Percentiles rank a stretch among this genome's conserved stretches.
Evolutionary conservation across 352 stramenopile species (phyloP).

Genomic region (Pythium aquatile): DNA sequence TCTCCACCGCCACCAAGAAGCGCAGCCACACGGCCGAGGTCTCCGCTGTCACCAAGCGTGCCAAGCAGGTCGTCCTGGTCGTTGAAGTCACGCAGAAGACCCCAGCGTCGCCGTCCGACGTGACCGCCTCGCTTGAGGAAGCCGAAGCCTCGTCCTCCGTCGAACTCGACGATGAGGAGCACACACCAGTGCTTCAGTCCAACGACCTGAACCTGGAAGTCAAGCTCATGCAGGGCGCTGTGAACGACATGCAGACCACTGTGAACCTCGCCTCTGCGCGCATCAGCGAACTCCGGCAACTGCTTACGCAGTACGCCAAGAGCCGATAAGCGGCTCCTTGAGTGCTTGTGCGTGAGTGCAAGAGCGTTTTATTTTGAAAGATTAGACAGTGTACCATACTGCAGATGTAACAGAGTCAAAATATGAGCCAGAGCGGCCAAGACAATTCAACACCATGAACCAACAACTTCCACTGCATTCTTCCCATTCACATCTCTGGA

Average conservation of each 20-base stretch:
- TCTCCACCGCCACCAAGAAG: constrained; percentile 17
- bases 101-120: constrained; percentile 17
- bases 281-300: constrained; percentile 23
- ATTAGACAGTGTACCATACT: constrained; percentile 1
- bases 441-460: neutral
- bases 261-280: constrained; percentile 16
- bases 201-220: constrained; percentile 27
- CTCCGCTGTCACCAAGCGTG: constrained; percentile 19
- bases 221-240: constrained; percentile 26
- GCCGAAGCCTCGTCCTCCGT: constrained; percentile 9
- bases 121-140: constrained; percentile 13
- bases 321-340: constrained; percentile 10
- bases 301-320: constrained; percentile 22
- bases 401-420: neutral
- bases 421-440: neutral
- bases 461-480: neutral
- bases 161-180: constrained; percentile 8
- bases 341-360: neutral
- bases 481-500: neutral
- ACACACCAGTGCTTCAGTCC: constrained; percentile 1
- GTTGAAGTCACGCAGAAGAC: neutral
- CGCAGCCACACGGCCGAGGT: constrained; percentile 8
- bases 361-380: neutral
- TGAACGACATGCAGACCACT: constrained; percentile 25
- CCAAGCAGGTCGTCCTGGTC: constrained; percentile 23